Percentiles rank a stretch among this genome's conserved stretches.
phyloP scores from a whole-genome alignment of 352 stramenopile species.

The Thalassiosira sp. region DNA sequence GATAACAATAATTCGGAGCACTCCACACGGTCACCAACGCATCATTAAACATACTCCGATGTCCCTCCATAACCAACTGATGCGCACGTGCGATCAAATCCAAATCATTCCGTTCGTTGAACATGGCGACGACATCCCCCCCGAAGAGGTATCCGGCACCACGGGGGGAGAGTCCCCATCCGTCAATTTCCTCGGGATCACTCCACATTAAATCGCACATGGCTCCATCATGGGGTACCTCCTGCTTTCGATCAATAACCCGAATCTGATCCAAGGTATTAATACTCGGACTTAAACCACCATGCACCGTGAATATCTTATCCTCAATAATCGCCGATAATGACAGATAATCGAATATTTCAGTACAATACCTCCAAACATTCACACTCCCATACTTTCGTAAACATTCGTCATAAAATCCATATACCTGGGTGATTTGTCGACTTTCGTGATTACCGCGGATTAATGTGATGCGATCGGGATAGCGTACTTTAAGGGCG shows the following conservation, averaged over 20 bases:
- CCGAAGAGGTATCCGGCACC: conserved; percentile 98
- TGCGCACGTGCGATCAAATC: conserved; percentile 97
- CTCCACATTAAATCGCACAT: conserved; percentile 97
- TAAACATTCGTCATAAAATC: conserved; percentile 99
- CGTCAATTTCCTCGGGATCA: conserved; percentile 94
- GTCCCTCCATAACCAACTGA: conserved; percentile 94
- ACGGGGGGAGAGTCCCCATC: conserved; percentile 96
- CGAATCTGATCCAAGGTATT: conserved; percentile 97
- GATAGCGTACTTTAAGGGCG: conserved; percentile 98
- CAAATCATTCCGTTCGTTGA: conserved; percentile 98
- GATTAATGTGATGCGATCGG: conserved; percentile 98
- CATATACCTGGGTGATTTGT: conserved; percentile 99
- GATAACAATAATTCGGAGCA: conserved; percentile 90
- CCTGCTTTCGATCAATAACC: conserved; percentile 97
- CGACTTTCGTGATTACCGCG: conserved; percentile 98
- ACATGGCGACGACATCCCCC: conserved; percentile 97
- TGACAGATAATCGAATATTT: conserved; percentile 99
- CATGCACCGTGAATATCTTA: conserved; percentile 99
- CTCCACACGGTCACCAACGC: conserved; percentile 96
- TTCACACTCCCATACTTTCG: conserved; percentile 98
- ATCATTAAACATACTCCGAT: conserved; percentile 95
- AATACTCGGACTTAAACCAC: conserved; percentile 95
- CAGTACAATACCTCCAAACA: conserved; percentile 98
- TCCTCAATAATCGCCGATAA: conserved; percentile 98
- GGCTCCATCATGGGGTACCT: conserved; percentile 97